A percentile compares a stretch with the other conserved stretches of the same genome.
These are phyloP conservation scores for Entomortierella parvispora DNA, from an alignment of 192 early-diverging fungal genomes.

Conservation along the genomic window DNA sequence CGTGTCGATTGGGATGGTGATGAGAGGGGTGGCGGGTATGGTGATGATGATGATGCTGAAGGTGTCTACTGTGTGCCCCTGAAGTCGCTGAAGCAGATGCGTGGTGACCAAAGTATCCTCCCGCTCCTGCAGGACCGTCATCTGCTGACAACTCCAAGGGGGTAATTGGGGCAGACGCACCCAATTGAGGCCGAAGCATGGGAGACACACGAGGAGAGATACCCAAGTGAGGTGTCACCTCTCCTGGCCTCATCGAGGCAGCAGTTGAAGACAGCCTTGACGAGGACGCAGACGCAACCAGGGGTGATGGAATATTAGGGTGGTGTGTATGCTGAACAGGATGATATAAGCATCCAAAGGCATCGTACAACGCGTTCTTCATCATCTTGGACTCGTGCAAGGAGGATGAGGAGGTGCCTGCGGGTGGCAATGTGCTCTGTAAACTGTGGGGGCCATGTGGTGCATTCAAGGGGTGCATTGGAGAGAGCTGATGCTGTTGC, in stretches of 20 bases:
- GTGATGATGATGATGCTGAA: constrained; percentile 17
- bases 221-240: constrained; percentile 15
- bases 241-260: constrained; percentile 9
- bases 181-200: constrained; percentile 38
- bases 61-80: neutral
- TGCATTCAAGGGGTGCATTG: constrained; percentile 2
- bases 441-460: constrained; percentile 8
- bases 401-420: constrained; percentile 2
- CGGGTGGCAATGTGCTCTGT: neutral
- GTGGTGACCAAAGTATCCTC: constrained; percentile 22
- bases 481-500: constrained; percentile 1
- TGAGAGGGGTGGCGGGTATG: neutral
- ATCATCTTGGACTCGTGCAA: constrained; percentile 36
- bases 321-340: constrained; percentile 40
- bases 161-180: constrained; percentile 35
- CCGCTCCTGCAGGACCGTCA: neutral
- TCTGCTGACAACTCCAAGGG: constrained; percentile 31
- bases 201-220: constrained; percentile 32
- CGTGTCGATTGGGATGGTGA: neutral
- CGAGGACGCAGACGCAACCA: neutral
- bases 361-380: constrained; percentile 30
- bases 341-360: constrained; percentile 42
- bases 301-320: neutral
- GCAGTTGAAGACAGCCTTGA: neutral
- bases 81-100: neutral